Evolutionary conservation across 2,329 filamentous ascomycete genomes (phyloP).

Genomic region (Fusarium redolens): DNA sequence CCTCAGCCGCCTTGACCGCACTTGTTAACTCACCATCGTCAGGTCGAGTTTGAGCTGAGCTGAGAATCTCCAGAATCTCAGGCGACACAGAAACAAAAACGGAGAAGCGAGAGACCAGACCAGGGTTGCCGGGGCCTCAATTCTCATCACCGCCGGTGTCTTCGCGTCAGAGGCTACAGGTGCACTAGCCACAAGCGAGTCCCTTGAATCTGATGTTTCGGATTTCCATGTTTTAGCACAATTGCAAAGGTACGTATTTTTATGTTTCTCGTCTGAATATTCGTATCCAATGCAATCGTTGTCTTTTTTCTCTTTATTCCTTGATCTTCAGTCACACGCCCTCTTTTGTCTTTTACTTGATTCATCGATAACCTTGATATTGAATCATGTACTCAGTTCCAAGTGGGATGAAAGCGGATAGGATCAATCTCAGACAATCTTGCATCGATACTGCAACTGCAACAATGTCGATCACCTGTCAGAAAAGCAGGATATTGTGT

Average conservation of each 20-base stretch:
- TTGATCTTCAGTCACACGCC: conserved; percentile 16
- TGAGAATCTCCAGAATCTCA: background rate
- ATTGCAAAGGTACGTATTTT: conserved; percentile 31
- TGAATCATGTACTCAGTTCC: conserved; percentile 25
- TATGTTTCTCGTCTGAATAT: conserved; percentile 10
- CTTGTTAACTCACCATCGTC: background rate
- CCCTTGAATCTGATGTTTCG: conserved; percentile 35
- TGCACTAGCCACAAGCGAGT: conserved; percentile 33
- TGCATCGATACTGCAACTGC: conserved; percentile 24
- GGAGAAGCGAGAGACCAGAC: conserved; percentile 18
- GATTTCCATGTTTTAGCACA: conserved; percentile 36
- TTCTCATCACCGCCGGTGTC: conserved; percentile 13
- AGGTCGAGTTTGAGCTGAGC: conserved; percentile 3
- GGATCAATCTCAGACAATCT: conserved; percentile 20
- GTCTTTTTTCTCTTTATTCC: background rate
- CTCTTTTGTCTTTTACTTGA: background rate
- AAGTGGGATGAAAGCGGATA: conserved; percentile 24
- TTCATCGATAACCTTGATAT: conserved; percentile 4
- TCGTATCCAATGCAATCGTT: conserved; percentile 8
- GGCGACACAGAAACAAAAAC: conserved; percentile 18
- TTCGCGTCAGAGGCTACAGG: conserved; percentile 30
- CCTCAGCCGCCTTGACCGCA: conserved; percentile 15
- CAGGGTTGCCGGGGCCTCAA: conserved; percentile 23
- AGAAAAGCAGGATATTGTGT: conserved; percentile 16
- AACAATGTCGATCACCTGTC: conserved; percentile 15